Conservation (phyloP, 371 early-diverging fungal genomes). For the Basidiobolus meristosporus region DNA sequence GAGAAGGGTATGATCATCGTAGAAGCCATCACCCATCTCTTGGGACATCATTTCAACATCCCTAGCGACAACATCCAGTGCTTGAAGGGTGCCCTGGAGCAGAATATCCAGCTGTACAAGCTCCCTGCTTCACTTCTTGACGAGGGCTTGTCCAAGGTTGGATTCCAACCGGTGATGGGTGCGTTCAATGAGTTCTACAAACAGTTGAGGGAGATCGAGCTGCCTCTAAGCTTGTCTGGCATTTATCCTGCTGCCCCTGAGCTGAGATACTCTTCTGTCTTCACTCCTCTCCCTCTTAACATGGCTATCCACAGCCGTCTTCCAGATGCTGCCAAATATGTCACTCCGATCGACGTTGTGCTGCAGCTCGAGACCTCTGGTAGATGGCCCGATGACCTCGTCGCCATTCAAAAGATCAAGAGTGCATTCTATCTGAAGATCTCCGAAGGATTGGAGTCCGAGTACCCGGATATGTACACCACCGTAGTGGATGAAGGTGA, state of each 20-base stretch:
- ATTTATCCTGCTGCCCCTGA: slow-evolving; percentile 40
- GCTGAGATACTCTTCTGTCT: slow-evolving; percentile 55
- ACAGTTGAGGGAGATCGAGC: slow-evolving; percentile 31
- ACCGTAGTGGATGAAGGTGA: slow-evolving; percentile 18
- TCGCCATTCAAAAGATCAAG: slow-evolving; percentile 79
- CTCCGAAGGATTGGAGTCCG: slow-evolving; percentile 21
- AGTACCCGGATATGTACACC: slow-evolving; percentile 7
- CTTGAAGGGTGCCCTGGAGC: slow-evolving; percentile 49
- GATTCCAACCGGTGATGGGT: slow-evolving; percentile 51
- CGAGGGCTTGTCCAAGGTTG: slow-evolving; percentile 20
- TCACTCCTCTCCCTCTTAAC: slow-evolving; percentile 56
- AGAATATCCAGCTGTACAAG: slow-evolving; percentile 25
- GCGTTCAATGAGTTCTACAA: slow-evolving; percentile 51
- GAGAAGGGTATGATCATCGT: slow-evolving; percentile 56
- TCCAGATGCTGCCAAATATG: slow-evolving; percentile 31
- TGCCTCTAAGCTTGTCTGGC: slow-evolving; percentile 60
- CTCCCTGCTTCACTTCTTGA: slow-evolving; percentile 18
- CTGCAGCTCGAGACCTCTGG: slow-evolving; percentile 67
- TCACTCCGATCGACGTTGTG: slow-evolving; percentile 54
- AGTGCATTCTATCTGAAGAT: slow-evolving; percentile 61
- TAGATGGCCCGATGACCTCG: slow-evolving; percentile 80
- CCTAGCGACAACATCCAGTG: slow-evolving; percentile 18
- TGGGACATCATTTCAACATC: slow-evolving; percentile 44
- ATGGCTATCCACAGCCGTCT: slow-evolving; percentile 12
- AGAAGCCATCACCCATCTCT: slow-evolving; percentile 53